These are phyloP conservation scores for Plasmodium fragile DNA, from an alignment of 169 alveolate genomes.

Conservation along the genomic window DNA sequence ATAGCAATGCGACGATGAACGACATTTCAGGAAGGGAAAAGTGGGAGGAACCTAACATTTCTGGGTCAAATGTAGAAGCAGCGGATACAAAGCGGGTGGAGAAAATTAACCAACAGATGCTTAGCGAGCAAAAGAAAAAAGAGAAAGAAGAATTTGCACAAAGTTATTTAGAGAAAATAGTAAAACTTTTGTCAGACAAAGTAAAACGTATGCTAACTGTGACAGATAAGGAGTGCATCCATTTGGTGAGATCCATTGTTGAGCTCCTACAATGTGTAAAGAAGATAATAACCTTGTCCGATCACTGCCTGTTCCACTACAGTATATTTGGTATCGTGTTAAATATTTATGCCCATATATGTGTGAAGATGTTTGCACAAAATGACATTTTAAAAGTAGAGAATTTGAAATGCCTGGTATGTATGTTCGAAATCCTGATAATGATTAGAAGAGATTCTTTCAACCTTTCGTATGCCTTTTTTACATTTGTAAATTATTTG, in stretches of 20 bases:
- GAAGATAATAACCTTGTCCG: not conserved
- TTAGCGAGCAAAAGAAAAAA: not conserved
- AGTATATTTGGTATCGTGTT: constrained; percentile 36
- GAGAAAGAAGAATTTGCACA: not conserved
- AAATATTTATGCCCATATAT: constrained; percentile 44
- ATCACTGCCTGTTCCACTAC: not conserved
- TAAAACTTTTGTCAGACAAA: constrained; percentile 2
- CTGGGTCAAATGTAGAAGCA: not conserved
- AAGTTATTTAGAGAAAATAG: not conserved
- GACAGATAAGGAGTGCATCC: constrained; percentile 35
- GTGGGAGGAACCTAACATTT: not conserved
- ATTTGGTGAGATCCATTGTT: constrained; percentile 22
- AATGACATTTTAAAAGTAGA: constrained; percentile 18
- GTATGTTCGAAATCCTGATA: constrained; percentile 40
- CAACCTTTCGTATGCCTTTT: constrained; percentile 40
- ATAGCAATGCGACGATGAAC: not conserved
- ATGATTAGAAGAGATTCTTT: constrained; percentile 17
- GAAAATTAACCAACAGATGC: not conserved
- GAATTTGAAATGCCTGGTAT: constrained; percentile 51
- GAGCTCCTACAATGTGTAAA: constrained; percentile 4
- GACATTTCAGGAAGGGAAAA: not conserved
- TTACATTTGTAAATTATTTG: constrained; percentile 46
- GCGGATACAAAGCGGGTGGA: not conserved
- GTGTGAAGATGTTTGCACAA: constrained; percentile 52
- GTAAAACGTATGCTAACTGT: constrained; percentile 14